These are phyloP conservation scores for Amylostereum areolatum DNA, from an alignment of 1,284 basidiomycete genomes.

Conservation along the genomic window DNA sequence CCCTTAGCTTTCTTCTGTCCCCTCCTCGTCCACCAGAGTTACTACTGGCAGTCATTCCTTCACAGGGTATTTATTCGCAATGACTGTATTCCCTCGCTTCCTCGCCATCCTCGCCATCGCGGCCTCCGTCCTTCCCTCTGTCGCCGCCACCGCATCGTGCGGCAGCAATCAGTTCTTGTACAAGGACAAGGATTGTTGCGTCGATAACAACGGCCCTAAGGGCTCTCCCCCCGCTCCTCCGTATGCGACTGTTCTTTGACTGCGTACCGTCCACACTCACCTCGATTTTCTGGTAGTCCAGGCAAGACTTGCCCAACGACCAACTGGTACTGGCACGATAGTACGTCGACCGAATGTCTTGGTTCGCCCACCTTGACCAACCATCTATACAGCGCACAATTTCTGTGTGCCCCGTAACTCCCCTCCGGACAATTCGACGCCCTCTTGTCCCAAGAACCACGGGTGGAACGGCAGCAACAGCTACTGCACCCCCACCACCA, in stretches of 20 bases:
- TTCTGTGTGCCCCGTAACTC: constrained; percentile 9
- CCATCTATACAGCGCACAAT: background rate
- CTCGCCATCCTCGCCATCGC: constrained; percentile 21
- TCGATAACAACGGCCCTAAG: constrained; percentile 6
- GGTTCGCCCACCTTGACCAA: background rate
- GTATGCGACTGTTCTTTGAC: constrained; percentile 1
- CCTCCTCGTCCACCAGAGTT: background rate
- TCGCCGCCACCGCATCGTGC: constrained; percentile 14
- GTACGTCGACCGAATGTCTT: background rate
- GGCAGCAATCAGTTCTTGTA: constrained; percentile 12
- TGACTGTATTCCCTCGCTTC: constrained; percentile 24
- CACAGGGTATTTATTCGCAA: constrained; percentile 8
- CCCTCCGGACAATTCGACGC: constrained; percentile 3
- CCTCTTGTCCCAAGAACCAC: constrained; percentile 8
- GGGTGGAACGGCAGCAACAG: constrained; percentile 2
- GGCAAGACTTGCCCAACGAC: constrained; percentile 11
- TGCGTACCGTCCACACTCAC: background rate
- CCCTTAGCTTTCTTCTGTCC: constrained; percentile 1
- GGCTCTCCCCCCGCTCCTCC: constrained; percentile 6
- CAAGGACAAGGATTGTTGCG: constrained; percentile 16
- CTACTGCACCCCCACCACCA: constrained; percentile 3
- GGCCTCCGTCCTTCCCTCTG: constrained; percentile 20
- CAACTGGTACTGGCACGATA: constrained; percentile 11
- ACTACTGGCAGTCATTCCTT: background rate
- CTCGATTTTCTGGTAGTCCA: background rate